Base-by-base conservation (phyloP, 2,329 filamentous ascomycete species). In the Akanthomyces muscarius region DNA sequence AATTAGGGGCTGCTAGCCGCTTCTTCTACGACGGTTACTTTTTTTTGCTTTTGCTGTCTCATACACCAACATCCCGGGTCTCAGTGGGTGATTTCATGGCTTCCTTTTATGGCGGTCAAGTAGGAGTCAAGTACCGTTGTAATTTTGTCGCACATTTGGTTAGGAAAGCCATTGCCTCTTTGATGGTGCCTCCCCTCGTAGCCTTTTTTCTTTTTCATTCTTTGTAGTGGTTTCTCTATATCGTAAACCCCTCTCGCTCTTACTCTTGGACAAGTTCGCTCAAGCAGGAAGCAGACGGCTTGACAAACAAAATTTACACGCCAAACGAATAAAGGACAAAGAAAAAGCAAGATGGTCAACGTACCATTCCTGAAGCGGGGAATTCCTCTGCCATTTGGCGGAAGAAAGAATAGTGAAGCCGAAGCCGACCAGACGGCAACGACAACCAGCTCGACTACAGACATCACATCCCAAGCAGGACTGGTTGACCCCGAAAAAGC, bases 41-140 rank as follows among this genome's bases (percentile, higher is more conserved):
- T 41, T 23, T 53, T 56, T 44, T 45, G 36, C 41, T 56, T 56
- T 56, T 56, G 33, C 6, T 56, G 53, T 56, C 53, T 56, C 53
- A 56, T 8, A 13, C 25, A 25, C n/a, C 36, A 56, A 11, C n/a
- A 14, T 55, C 38, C 52, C 33, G 21, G 21, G 53, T 56, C 53
- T 56, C 53, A 44, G 28, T 36, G 16, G 28, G 18, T 36, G 21
- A 56, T 21, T 44, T 11, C 41, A 28, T 13, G 13, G 23, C 23
- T 42, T 30, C 38, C 16, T 25, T 44, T 36, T 11, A 28, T 56
- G n/a, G 53, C 53, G 53, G 51, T 53, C n/a, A 56, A 28, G 33
- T 42, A 8, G 16, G 4, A 30, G 4, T 21, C n/a, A 47, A 47
- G 21, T 47, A 23, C 21, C 48, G 3, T 16, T 11, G 30, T 50